A percentile compares a stretch with the other conserved stretches of the same genome.
phyloP scores from a whole-genome alignment of 2,329 filamentous ascomycete genomes.

The Cladobotryum protrusum region DNA sequence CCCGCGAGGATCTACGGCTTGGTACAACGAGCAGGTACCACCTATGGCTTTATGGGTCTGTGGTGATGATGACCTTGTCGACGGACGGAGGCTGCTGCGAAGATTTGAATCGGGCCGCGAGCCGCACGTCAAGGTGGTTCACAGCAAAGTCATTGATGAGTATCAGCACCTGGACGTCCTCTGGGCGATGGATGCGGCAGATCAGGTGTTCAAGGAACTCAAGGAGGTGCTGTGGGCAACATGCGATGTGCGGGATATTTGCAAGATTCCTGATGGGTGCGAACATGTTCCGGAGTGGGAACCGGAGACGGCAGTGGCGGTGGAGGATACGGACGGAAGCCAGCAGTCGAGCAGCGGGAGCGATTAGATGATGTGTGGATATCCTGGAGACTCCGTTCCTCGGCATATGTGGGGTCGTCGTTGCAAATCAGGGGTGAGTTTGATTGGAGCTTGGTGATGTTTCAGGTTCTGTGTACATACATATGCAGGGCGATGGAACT shows the following conservation, averaged over 20 bases:
- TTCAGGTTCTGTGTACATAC: no score
- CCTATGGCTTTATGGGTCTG: slow-evolving; percentile 86
- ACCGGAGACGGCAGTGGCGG: slow-evolving; percentile 2
- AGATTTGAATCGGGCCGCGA: slow-evolving; percentile 73
- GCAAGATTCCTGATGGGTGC: slow-evolving; percentile 60
- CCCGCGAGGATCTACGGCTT: slow-evolving; percentile 54
- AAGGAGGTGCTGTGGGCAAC: slow-evolving; percentile 82
- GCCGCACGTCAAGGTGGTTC: slow-evolving; percentile 73
- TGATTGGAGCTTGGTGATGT: no score
- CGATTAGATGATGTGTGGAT: slow-evolving; percentile 1
- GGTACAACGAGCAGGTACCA: slow-evolving; percentile 75
- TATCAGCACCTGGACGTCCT: slow-evolving; percentile 94
- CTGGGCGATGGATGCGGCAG: slow-evolving; percentile 85
- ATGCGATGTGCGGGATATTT: slow-evolving; percentile 47
- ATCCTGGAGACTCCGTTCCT: not conserved
- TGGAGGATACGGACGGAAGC: slow-evolving; percentile 12
- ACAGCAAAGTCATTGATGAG: slow-evolving; percentile 74
- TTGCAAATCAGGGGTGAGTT: not conserved
- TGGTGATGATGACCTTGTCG: slow-evolving; percentile 76
- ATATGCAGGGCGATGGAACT: no score
- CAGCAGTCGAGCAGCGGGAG: slow-evolving; percentile 20
- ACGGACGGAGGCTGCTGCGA: slow-evolving; percentile 66
- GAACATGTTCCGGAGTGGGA: slow-evolving; percentile 42
- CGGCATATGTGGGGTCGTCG: not conserved
- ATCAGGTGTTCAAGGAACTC: slow-evolving; percentile 76